Evolutionary conservation across 2,329 filamentous ascomycete genomes (phyloP).

Genomic region (Calonectria pseudoturangicola): DNA sequence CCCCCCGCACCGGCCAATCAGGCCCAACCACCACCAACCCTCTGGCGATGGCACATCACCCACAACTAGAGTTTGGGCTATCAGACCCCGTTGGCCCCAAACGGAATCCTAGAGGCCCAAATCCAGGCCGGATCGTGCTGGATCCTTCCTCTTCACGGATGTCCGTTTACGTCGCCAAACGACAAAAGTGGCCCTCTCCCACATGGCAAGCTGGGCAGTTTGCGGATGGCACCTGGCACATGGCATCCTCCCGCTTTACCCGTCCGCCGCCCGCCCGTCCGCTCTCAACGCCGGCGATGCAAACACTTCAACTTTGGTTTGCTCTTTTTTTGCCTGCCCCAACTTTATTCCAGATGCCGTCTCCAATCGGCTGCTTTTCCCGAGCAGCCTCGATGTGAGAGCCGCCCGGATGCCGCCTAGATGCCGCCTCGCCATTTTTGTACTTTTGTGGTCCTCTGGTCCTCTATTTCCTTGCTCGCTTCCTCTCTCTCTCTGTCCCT

Average conservation of each 20-base stretch:
- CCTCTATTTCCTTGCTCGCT: too few species aligned
- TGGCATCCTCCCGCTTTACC: constrained; percentile 37
- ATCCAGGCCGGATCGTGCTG: constrained; percentile 5
- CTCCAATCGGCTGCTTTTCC: neutral
- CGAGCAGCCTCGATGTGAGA: neutral
- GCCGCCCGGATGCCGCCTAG: neutral
- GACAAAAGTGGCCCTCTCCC: constrained; percentile 24
- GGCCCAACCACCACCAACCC: neutral
- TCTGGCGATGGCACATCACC: constrained; percentile 21
- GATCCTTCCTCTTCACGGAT: constrained; percentile 12
- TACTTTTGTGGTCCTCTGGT: neutral
- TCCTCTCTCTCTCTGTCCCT: neutral
- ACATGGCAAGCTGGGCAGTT: constrained; percentile 27
- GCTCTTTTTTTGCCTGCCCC: constrained; percentile 8
- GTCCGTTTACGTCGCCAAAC: constrained; percentile 12
- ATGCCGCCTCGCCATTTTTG: neutral
- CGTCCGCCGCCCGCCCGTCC: constrained; percentile 39
- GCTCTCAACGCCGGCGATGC: constrained; percentile 36
- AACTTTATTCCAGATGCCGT: constrained; percentile 20
- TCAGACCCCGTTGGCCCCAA: constrained; percentile 13
- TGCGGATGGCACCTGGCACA: constrained; percentile 25
- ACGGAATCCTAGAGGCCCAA: neutral
- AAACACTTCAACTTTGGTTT: constrained; percentile 19
- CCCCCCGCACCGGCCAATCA: constrained; percentile 26
- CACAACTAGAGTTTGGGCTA: constrained; percentile 16